A percentile compares a stretch with the other conserved stretches of the same genome.
These are phyloP conservation scores for Tylopilus sp. DNA, from an alignment of 1,284 basidiomycete genomes.

Conservation along the genomic window DNA sequence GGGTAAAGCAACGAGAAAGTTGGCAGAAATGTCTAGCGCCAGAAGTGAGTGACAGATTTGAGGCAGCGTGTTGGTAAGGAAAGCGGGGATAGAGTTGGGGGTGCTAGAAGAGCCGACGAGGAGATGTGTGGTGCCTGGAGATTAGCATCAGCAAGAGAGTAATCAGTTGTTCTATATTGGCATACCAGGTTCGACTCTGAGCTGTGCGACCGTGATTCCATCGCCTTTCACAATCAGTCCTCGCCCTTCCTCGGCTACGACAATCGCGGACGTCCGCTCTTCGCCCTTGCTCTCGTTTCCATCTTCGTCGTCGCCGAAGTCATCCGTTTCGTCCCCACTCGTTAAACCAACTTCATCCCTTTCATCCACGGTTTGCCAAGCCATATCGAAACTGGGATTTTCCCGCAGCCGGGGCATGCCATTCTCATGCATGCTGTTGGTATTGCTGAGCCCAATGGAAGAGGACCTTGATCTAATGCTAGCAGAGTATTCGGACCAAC, in stretches of 20 bases:
- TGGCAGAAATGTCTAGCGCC: conserved; percentile 87
- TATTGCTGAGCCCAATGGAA: conserved; percentile 51
- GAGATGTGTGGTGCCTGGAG: conserved; percentile 82
- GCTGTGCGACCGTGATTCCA: conserved; percentile 53
- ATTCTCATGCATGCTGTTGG: conserved; percentile 43
- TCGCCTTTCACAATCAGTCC: conserved; percentile 74
- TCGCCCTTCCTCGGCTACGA: conserved; percentile 77
- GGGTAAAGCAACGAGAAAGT: conserved; percentile 80
- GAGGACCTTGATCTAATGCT: conserved; percentile 65
- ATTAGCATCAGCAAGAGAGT: conserved; percentile 1
- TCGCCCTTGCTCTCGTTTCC: conserved; percentile 52
- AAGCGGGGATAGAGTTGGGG: conserved; percentile 70
- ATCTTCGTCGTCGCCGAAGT: conserved; percentile 56
- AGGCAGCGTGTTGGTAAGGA: conserved; percentile 67
- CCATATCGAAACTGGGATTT: conserved; percentile 68
- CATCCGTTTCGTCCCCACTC: conserved; percentile 72
- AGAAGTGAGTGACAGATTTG: conserved; percentile 74
- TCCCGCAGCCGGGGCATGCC: conserved; percentile 46
- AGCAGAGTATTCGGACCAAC: conserved; percentile 68
- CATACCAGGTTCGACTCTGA: conserved; percentile 68
- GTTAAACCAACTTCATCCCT: conserved; percentile 64
- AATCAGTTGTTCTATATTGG: conserved; percentile 4
- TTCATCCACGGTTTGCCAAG: conserved; percentile 70
- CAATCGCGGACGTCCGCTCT: conserved; percentile 68
- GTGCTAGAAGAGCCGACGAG: conserved; percentile 75